Percentiles rank a stretch among this genome's conserved stretches.
Conservation (phyloP, 805 yeast genomes). For the Saccharomyces kudriavzevii region DNA sequence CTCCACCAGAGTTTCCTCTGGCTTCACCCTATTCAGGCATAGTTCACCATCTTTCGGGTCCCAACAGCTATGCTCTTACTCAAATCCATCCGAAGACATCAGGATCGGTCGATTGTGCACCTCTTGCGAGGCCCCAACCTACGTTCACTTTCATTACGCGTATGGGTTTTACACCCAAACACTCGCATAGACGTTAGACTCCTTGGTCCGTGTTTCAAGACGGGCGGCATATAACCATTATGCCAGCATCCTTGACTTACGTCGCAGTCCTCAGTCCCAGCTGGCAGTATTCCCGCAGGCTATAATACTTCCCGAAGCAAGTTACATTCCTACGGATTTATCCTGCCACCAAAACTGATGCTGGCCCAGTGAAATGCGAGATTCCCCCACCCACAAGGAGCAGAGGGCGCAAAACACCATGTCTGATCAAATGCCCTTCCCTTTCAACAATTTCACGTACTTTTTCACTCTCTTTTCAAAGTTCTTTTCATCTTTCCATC, state of each 20-base stretch:
- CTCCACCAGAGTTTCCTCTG: slow-evolving; percentile 41
- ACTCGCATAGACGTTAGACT: slow-evolving; percentile 37
- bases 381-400: slow-evolving; percentile 28
- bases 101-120: slow-evolving; percentile 36
- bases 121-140: slow-evolving; percentile 30
- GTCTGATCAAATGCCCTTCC: slow-evolving; percentile 38
- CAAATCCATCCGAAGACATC: slow-evolving; percentile 35
- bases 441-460: slow-evolving; percentile 40
- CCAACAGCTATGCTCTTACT: slow-evolving; percentile 39
- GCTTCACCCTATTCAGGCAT: slow-evolving; percentile 40
- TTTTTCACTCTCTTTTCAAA: slow-evolving; percentile 39
- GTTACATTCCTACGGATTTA: slow-evolving; percentile 31
- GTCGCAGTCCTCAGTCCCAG: slow-evolving; percentile 33
- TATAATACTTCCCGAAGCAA: slow-evolving; percentile 29
- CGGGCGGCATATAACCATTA: slow-evolving; percentile 33
- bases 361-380: slow-evolving; percentile 31
- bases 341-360: slow-evolving; percentile 34
- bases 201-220: slow-evolving; percentile 38
- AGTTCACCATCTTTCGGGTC: slow-evolving; percentile 41
- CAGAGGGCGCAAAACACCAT: slow-evolving; percentile 25
- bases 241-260: slow-evolving; percentile 32
- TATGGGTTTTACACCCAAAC: slow-evolving; percentile 36
- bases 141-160: slow-evolving; percentile 36
- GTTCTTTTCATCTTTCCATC: slow-evolving; percentile 40
- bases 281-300: slow-evolving; percentile 27